Percentiles rank a stretch among this genome's conserved stretches.
Evolutionary conservation across 495 filamentous ascomycete genomes (phyloP).

Genomic region (Stereocaulon alpinum): DNA sequence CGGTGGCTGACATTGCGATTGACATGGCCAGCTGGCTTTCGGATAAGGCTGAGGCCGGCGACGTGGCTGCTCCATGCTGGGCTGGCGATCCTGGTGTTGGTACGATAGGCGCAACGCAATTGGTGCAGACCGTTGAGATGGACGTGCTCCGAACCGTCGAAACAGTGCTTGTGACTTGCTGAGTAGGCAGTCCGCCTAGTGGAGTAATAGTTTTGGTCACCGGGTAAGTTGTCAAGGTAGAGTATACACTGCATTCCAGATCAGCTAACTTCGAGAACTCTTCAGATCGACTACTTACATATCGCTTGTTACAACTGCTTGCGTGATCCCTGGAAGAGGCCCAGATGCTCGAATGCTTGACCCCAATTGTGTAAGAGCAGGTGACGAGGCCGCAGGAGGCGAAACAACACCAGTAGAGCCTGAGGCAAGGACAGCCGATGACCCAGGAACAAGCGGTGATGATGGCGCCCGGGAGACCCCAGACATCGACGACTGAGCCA

Average conservation of each 20-base stretch:
- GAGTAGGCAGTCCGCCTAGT: not conserved
- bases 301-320: not conserved
- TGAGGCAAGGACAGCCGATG: not conserved
- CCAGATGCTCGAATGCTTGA: not conserved
- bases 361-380: not conserved
- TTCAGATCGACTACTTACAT: not conserved
- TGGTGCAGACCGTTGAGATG: not conserved
- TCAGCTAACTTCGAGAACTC: not conserved
- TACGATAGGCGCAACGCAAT: not conserved
- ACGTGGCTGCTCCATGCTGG: not conserved
- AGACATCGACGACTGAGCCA: too few relatives aligned
- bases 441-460: too few relatives aligned
- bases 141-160: not conserved
- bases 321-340: not conserved
- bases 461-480: too few relatives aligned
- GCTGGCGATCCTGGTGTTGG: not conserved
- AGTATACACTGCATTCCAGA: not conserved
- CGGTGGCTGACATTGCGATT: too few relatives aligned
- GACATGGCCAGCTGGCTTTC: too few relatives aligned
- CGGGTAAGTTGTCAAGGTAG: constrained; percentile 1
- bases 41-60: not conserved
- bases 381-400: not conserved
- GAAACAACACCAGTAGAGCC: not conserved
- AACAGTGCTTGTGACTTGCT: not conserved
- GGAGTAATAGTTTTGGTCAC: not conserved